phyloP scores from a whole-genome alignment of 768 basidiomycete genomes.

The Lentinula guzmanii region DNA sequence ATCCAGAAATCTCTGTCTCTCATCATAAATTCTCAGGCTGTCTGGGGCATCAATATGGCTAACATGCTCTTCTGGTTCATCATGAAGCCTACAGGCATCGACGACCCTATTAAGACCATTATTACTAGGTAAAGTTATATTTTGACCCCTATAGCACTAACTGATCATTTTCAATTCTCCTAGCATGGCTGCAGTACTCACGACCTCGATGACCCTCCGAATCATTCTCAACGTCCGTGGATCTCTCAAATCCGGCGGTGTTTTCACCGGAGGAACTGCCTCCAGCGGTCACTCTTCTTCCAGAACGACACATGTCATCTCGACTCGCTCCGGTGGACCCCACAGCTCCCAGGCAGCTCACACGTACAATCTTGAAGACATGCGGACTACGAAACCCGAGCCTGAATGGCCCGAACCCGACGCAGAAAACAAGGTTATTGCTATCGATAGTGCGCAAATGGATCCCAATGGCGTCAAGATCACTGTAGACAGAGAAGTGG shows the following conservation, averaged over 20 bases:
- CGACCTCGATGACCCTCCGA: slow-evolving; percentile 83
- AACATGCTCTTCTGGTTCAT: slow-evolving; percentile 89
- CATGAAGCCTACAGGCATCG: slow-evolving; percentile 52
- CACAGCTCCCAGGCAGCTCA: slow-evolving; percentile 29
- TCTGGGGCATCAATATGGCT: slow-evolving; percentile 75
- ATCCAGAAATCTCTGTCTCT: slow-evolving; percentile 1
- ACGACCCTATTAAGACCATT: slow-evolving; percentile 76
- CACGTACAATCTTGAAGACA: slow-evolving; percentile 51
- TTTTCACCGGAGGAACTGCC: slow-evolving; percentile 45
- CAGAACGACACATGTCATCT: slow-evolving; percentile 47
- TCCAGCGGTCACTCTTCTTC: slow-evolving; percentile 31
- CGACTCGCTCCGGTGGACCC: slow-evolving; percentile 35
- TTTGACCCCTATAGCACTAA: neutral
- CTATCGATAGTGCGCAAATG: slow-evolving; percentile 27
- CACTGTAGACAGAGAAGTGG: slow-evolving; percentile 51
- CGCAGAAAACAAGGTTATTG: slow-evolving; percentile 35
- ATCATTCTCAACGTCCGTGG: slow-evolving; percentile 81
- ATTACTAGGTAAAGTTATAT: slow-evolving; percentile 47
- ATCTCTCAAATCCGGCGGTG: slow-evolving; percentile 64
- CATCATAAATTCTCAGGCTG: slow-evolving; percentile 34
- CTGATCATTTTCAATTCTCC: neutral
- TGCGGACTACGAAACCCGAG: slow-evolving; percentile 37
- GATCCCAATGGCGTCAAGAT: slow-evolving; percentile 44
- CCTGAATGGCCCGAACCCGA: slow-evolving; percentile 37
- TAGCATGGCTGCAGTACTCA: slow-evolving; percentile 81